These are phyloP conservation scores for Lepidium sativum DNA, from an alignment of 345 rosid genomes.

Conservation along the genomic window DNA sequence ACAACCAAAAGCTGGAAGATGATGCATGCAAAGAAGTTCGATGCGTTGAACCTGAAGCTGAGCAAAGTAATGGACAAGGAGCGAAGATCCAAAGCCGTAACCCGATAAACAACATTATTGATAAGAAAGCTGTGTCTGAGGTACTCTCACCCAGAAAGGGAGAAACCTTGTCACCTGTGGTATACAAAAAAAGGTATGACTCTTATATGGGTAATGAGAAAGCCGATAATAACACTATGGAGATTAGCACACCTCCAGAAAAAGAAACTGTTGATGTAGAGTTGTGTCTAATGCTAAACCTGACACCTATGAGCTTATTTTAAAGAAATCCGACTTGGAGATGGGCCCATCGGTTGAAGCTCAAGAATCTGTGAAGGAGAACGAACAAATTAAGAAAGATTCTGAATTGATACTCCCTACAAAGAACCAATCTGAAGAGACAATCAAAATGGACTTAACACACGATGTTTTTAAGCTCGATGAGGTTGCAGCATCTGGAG, in stretches of 20 bases:
- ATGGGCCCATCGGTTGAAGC: neutral
- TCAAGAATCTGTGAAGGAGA: conserved; percentile 3
- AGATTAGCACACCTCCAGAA: neutral
- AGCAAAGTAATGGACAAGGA: conserved; percentile 8
- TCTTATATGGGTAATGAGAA: neutral
- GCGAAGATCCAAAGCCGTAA: neutral
- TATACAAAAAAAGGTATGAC: neutral
- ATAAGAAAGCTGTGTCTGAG: conserved; percentile 22
- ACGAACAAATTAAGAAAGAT: conserved; percentile 5
- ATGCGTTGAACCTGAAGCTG: conserved; percentile 32
- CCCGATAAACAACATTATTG: conserved; percentile 2
- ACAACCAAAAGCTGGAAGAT: conserved; percentile 26
- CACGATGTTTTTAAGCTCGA: neutral
- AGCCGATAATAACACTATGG: neutral
- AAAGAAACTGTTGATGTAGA: conserved; percentile 4
- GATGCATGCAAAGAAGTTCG: conserved; percentile 40
- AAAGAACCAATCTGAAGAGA: neutral
- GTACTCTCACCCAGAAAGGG: conserved; percentile 21
- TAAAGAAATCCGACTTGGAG: neutral
- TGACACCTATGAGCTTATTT: neutral
- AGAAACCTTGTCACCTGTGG: conserved; percentile 1
- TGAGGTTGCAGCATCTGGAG: neutral
- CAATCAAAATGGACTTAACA: neutral
- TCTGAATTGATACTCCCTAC: conserved; percentile 11
- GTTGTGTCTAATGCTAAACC: neutral